Percentiles rank a stretch among this genome's conserved stretches.
phyloP scores from a whole-genome alignment of 305 asterid species.

The Salvia sclarea region DNA sequence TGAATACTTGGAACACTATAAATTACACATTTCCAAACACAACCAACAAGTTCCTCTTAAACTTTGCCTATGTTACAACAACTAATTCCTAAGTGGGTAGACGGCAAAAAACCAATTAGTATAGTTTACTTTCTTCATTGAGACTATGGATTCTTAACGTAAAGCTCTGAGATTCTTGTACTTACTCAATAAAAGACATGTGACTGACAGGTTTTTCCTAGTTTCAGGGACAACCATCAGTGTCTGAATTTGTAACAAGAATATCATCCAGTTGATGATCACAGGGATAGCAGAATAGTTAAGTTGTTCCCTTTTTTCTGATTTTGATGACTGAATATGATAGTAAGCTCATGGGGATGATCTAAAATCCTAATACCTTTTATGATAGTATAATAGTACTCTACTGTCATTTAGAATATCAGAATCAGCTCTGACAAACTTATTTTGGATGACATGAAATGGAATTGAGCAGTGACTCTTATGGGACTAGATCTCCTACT shows the following conservation, averaged over 20 bases:
- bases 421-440: conserved; percentile 1
- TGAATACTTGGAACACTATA: not conserved
- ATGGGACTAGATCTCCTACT: not conserved
- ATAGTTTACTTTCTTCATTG: conserved; percentile 2
- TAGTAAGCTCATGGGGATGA: not conserved
- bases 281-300: not conserved
- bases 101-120: not conserved
- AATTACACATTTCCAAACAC: not conserved
- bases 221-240: not conserved
- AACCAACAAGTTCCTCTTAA: conserved; percentile 11
- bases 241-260: not conserved
- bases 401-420: not conserved
- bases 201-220: not conserved
- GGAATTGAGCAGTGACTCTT: no score
- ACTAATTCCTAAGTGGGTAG: not conserved
- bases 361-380: not conserved
- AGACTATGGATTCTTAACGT: not conserved
- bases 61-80: not conserved
- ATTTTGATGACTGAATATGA: not conserved
- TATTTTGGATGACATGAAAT: not conserved
- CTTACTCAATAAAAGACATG: not conserved
- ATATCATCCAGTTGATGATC: not conserved
- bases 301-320: not conserved
- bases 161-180: not conserved
- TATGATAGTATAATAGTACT: not conserved